phyloP scores from a whole-genome alignment of 148 eudicot genomes.

The Vaccinium corymbosum region DNA sequence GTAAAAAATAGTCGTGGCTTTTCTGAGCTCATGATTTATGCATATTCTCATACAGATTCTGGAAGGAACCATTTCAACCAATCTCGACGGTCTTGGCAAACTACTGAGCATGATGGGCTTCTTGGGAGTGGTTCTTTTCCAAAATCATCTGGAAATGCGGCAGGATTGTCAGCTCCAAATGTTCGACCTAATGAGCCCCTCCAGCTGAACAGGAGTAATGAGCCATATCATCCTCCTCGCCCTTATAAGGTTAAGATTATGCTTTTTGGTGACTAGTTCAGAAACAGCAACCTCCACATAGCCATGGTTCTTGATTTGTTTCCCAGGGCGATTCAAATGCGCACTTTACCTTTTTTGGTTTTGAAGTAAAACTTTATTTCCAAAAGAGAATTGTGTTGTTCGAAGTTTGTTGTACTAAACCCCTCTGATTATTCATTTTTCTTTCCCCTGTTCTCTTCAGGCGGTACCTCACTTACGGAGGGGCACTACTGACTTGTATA shows the following conservation, averaged over 20 bases:
- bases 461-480: conserved; percentile 67
- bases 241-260: conserved; percentile 69
- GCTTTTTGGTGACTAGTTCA: conserved; percentile 9
- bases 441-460: conserved; percentile 37
- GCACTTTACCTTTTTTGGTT: background rate
- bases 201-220: conserved; percentile 67
- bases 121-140: conserved; percentile 98
- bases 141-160: conserved; percentile 71
- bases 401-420: background rate
- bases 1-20: background rate
- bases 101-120: conserved; percentile 93
- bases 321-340: background rate
- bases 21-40: background rate
- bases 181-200: conserved; percentile 49
- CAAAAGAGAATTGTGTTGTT: conserved; percentile 10
- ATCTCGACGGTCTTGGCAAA: conserved; percentile 70
- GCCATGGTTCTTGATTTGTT: conserved; percentile 9
- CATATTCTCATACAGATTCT: conserved; percentile 43
- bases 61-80: conserved; percentile 63
- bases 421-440: background rate
- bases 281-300: background rate
- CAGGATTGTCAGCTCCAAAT: conserved; percentile 57
- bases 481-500: conserved; percentile 62
- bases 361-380: background rate
- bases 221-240: conserved; percentile 98